Evolutionary conservation across 371 early-diverging fungal genomes (phyloP), one percentile per base, ranked within the genome.

Genomic region (Rhizopus arrhizus): DNA sequence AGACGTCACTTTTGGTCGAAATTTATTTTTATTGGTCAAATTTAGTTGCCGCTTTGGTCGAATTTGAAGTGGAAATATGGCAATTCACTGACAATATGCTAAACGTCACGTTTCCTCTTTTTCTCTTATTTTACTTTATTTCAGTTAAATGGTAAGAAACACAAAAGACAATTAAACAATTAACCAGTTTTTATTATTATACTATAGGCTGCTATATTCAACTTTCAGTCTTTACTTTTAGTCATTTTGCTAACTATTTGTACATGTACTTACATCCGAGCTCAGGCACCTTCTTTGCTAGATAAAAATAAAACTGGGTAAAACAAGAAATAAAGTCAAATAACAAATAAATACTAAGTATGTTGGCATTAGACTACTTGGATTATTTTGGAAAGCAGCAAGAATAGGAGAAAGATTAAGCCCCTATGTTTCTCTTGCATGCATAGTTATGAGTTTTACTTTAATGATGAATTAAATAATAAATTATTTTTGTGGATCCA

Each of bases 371-470:
- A 89, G 94, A 16, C 60, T 93, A 4, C 72, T 89, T 49, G 95
- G 95, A 13, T 72, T 95, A 45, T 89, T 94, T 60, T 96, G 95
- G 95, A 96, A 96, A 68, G 85, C 88, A 12, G 92, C 95, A 33
- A 83, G 95, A 64, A 88, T 96, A 81, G 92, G 94, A 4, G 95
- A 94, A 68, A 86, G 95, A 34, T 76, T 94, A 51, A 89, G 89
- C 53, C 93, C 93, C 32, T 94, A 93, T 56, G 95, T 94, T 11
- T 86, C 92, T 13, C 71, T 94, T 56, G 91, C 91, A 7, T 94
- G 93, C 61, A 72, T 93, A 35, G 63, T 83, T 47, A 94, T 94
- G 93, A 92, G 86, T 5, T 59, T 91, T 62, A 85, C 80, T 50
- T 66, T 85, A 12, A 73, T 86, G 66, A 79, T 74, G 51, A 11